Evolutionary conservation across 345 rosid genomes (phyloP).

Genomic region (Durio zibethinus): DNA sequence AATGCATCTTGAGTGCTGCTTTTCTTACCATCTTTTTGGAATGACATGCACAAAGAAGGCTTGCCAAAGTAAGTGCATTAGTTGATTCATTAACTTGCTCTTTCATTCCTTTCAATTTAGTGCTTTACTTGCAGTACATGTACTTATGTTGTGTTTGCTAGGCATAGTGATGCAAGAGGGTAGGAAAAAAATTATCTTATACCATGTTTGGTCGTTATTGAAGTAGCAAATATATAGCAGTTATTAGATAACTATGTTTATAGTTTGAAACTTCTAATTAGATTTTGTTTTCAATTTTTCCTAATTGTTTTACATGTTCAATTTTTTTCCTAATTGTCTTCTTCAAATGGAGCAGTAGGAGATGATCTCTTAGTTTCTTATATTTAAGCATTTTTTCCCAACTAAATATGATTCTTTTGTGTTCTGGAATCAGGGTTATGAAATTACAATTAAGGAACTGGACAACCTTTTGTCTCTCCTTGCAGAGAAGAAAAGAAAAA

Average conservation of each 20-base stretch:
- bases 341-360: neutral
- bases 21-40: neutral
- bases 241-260: neutral
- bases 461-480: slow-evolving; percentile 71
- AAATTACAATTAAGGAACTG: slow-evolving; percentile 83
- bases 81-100: neutral
- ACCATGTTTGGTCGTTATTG: neutral
- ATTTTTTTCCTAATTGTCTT: too few relatives aligned
- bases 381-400: neutral
- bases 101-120: neutral
- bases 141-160: neutral
- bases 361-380: neutral
- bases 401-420: slow-evolving; percentile 24
- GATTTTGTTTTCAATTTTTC: neutral
- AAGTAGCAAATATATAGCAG: neutral
- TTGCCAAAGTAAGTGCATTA: neutral
- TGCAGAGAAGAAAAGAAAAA: slow-evolving; percentile 83
- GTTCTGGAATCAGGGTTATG: slow-evolving; percentile 75
- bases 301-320: neutral
- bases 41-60: neutral
- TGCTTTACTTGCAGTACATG: neutral
- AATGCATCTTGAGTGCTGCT: neutral
- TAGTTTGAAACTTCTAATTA: too few relatives aligned
- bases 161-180: neutral
- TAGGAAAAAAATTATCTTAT: neutral